Base-by-base conservation (phyloP, 192 early-diverging fungal genomes). In the Coemansia sp. region DNA sequence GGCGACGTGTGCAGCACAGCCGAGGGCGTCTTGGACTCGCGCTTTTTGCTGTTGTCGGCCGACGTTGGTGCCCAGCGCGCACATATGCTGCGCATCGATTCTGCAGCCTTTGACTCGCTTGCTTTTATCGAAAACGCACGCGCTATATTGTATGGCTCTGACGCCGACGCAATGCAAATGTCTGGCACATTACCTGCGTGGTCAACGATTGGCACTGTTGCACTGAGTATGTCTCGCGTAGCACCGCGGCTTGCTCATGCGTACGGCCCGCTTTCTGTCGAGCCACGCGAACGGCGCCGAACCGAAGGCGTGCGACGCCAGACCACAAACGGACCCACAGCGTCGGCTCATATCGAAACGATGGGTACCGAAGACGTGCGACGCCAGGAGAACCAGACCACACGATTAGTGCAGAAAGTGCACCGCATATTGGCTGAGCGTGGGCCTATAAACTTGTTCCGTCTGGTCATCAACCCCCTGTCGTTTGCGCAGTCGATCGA, bases 401-500 rank as follows among this genome's bases (percentile, higher is more conserved):
- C 94, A 3, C 84, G 83, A 26, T 88, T 88, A 51, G 94, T 97
- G n/a, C 79, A 82, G 40, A 65, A 67, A 23, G 87, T 98, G 17
- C 81, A 84, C 56, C 68, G 73, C 8, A 76, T 90, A 28, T 52
- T 97, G 56, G 68, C 82, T 11, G 50, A 85, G 37, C 56, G 65
- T 6, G 86, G 86, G 0, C 81, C 86, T 1, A 80, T 87, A 56
- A 89, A 90, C 63, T 79, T 95, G 59, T 96, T 96, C 70, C 75
- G 89, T 64, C 90, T 98, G 65, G 84, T 96, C 40, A 81, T 91
- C 52, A 97, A 98, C 74, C 96, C 95, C 10, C 71, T 83, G 4
- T 94, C 93, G 15, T 97, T 96, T 72, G 80, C 87, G 5, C 96
- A 98, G 81, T 90, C 93, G 4, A 88, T 98, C 3, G 96, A 98